These are phyloP conservation scores for Pichia californica DNA, from an alignment of 805 yeast genomes.

Conservation along the genomic window DNA sequence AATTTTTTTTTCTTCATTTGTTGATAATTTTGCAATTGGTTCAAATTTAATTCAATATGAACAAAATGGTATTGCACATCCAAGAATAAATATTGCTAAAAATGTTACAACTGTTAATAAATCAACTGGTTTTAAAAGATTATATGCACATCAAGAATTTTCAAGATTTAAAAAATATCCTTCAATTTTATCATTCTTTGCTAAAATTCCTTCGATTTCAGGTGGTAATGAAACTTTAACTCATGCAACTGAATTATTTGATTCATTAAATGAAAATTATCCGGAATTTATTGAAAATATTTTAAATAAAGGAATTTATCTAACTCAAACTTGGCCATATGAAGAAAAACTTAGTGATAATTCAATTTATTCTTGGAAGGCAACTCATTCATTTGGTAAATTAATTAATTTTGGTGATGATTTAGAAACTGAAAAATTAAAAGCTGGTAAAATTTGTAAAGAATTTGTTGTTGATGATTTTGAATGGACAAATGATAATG, in stretches of 20 bases:
- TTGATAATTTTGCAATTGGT: conserved; percentile 7
- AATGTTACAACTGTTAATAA: conserved; percentile 16
- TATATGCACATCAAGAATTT: conserved; percentile 22
- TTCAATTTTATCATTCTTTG: conserved; percentile 20
- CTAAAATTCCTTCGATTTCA: conserved; percentile 10
- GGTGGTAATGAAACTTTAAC: conserved; percentile 23
- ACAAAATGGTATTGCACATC: conserved; percentile 16
- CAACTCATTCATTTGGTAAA: conserved; percentile 7
- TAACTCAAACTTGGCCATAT: conserved; percentile 1
- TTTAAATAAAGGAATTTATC: conserved; percentile 9
- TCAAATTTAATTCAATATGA: conserved; percentile 11
- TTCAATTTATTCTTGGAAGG: conserved; percentile 3
- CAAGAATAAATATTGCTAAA: conserved; percentile 10
- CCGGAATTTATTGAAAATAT: conserved; percentile 20
- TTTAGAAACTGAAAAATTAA: conserved; percentile 4
- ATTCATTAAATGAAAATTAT: conserved; percentile 15
- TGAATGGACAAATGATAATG: conserved; percentile 8
- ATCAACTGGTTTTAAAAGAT: conserved; percentile 11
- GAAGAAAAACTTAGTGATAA: not conserved
- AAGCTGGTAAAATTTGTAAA: conserved; percentile 6
- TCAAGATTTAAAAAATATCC: conserved; percentile 21
- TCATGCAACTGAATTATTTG: conserved; percentile 21
- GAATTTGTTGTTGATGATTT: conserved; percentile 4
- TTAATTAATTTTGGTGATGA: conserved; percentile 8
- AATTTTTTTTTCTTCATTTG: conserved; percentile 9